phyloP scores from a whole-genome alignment of 441 rosid genomes.

The Populus trichocarpa region DNA sequence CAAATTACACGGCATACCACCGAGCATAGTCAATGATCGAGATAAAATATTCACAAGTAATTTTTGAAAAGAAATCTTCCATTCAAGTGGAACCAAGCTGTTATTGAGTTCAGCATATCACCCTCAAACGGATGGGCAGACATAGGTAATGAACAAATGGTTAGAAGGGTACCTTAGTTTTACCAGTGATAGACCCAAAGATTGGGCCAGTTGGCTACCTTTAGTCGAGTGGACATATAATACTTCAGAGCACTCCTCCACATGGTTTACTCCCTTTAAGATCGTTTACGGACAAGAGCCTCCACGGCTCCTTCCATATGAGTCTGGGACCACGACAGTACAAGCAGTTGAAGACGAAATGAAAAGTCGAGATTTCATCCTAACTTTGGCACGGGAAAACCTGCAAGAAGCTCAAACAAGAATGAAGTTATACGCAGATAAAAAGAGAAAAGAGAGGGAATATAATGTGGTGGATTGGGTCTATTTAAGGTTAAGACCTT shows the following conservation, averaged over 20 bases:
- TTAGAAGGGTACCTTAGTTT: neutral
- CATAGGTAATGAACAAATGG: too few species aligned
- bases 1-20: conserved; percentile 29
- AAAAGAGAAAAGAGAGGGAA: neutral
- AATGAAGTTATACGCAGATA: neutral
- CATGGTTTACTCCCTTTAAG: neutral
- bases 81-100: too few species aligned
- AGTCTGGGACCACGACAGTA: neutral
- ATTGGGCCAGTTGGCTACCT: neutral
- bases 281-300: too few species aligned
- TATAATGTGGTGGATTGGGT: neutral
- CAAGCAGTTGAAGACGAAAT: neutral
- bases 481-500: neutral
- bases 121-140: too few species aligned
- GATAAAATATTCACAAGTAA: neutral
- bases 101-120: too few species aligned
- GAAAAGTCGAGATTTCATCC: neutral
- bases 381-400: too few species aligned
- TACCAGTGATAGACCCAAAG: neutral
- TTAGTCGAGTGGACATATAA: neutral
- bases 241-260: neutral
- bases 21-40: neutral
- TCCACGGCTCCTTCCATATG: neutral
- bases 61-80: too few species aligned
- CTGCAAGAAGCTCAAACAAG: too few species aligned